phyloP scores from a whole-genome alignment of 805 yeast species.

The Wickerhamomyces silvicola region DNA sequence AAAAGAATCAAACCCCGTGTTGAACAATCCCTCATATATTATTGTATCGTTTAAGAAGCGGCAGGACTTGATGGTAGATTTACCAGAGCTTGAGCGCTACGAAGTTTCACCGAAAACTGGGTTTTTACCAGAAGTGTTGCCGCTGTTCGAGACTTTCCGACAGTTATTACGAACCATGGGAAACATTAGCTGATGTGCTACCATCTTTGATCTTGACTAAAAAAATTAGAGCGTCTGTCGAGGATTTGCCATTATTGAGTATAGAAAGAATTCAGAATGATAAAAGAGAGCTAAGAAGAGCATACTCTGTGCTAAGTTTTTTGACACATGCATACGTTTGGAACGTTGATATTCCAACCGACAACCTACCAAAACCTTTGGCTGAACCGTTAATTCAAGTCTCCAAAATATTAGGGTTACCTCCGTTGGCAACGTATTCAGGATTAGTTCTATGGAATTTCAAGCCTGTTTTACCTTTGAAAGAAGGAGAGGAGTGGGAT shows the following conservation, averaged over 20 bases:
- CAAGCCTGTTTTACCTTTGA: slow-evolving; percentile 47
- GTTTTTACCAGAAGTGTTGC: slow-evolving; percentile 66
- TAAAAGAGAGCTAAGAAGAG: slow-evolving; percentile 62
- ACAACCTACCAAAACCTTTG: slow-evolving; percentile 57
- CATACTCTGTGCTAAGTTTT: slow-evolving; percentile 73
- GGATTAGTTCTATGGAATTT: slow-evolving; percentile 87
- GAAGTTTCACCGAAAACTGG: slow-evolving; percentile 70
- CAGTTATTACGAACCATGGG: slow-evolving; percentile 74
- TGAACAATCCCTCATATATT: too few relatives aligned
- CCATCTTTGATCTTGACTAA: slow-evolving; percentile 70
- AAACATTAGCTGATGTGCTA: slow-evolving; percentile 51
- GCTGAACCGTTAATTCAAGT: slow-evolving; percentile 65
- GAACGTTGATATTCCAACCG: slow-evolving; percentile 61
- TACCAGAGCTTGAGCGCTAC: slow-evolving; percentile 55
- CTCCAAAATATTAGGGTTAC: slow-evolving; percentile 57
- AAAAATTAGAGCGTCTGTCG: slow-evolving; percentile 56
- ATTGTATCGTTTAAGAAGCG: background rate
- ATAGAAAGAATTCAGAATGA: slow-evolving; percentile 32
- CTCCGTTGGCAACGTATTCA: slow-evolving; percentile 86
- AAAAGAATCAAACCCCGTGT: too few relatives aligned
- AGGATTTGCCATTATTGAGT: slow-evolving; percentile 51
- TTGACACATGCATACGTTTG: slow-evolving; percentile 86
- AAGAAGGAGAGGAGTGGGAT: slow-evolving; percentile 29
- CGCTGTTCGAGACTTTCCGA: slow-evolving; percentile 55
- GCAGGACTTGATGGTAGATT: slow-evolving; percentile 13